Percentiles rank a stretch among this genome's conserved stretches.
These are phyloP conservation scores for Tetracladium maxilliforme DNA, from an alignment of 2,329 filamentous ascomycete species.

Conservation along the genomic window DNA sequence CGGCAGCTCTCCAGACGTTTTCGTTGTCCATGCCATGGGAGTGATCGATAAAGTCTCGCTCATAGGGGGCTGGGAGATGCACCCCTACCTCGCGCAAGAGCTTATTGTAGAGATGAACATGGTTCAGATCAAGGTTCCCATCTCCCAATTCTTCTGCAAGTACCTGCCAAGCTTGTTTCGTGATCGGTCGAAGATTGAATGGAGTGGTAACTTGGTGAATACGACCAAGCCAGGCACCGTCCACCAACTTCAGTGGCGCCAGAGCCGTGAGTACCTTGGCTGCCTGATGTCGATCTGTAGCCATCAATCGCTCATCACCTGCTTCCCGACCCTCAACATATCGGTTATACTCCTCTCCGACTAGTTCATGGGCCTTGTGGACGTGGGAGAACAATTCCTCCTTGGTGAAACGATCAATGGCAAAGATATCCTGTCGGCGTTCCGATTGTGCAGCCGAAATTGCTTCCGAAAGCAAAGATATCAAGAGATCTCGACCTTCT, in stretches of 20 bases:
- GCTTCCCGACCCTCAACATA: too few species aligned
- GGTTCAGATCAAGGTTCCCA: slow-evolving; percentile 28
- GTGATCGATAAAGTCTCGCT: slow-evolving; percentile 6
- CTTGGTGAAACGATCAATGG: too few species aligned
- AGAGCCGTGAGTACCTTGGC: too few species aligned
- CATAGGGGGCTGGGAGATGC: slow-evolving; percentile 5
- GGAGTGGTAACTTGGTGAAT: slow-evolving; percentile 27
- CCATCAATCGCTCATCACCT: too few species aligned
- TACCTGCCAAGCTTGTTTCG: slow-evolving; percentile 30
- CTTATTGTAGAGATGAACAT: slow-evolving; percentile 19
- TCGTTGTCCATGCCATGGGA: slow-evolving; percentile 5
- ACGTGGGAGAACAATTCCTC: too few species aligned
- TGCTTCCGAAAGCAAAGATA: slow-evolving; percentile 18
- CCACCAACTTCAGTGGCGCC: slow-evolving; percentile 28
- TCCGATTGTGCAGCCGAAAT: slow-evolving; percentile 9
- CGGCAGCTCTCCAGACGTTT: slow-evolving; percentile 23
- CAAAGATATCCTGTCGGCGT: too few species aligned
- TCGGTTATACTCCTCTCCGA: too few species aligned
- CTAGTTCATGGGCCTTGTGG: too few species aligned
- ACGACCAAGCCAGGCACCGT: slow-evolving; percentile 31
- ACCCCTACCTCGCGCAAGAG: slow-evolving; percentile 14
- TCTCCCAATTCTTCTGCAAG: slow-evolving; percentile 34
- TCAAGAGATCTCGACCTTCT: slow-evolving; percentile 15
- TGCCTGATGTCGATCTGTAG: too few species aligned
- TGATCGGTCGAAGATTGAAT: slow-evolving; percentile 19